phyloP scores from a whole-genome alignment of 805 yeast genomes.

The Debaryomyces maramus region DNA sequence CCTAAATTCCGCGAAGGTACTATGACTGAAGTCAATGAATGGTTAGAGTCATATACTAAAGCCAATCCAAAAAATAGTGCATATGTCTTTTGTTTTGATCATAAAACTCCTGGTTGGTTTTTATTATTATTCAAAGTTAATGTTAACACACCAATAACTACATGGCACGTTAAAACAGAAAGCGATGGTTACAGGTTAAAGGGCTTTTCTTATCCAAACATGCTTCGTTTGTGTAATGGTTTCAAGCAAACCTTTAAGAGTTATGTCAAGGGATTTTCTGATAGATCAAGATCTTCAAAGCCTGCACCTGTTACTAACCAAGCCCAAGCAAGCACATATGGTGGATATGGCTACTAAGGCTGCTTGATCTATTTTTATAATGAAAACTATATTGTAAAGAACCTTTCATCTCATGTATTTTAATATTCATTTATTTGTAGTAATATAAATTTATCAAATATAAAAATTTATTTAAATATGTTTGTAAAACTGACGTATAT shows the following conservation, averaged over 20 bases:
- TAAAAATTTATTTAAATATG: neutral
- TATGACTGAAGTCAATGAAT: slow-evolving; percentile 74
- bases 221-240: slow-evolving; percentile 87
- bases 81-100: slow-evolving; percentile 88
- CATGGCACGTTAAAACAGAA: slow-evolving; percentile 90
- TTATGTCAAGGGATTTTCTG: slow-evolving; percentile 23
- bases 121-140: slow-evolving; percentile 81
- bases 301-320: slow-evolving; percentile 17
- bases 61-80: slow-evolving; percentile 90
- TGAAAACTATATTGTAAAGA: neutral
- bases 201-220: slow-evolving; percentile 84
- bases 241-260: slow-evolving; percentile 68
- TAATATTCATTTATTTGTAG: slow-evolving; percentile 4
- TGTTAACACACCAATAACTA: slow-evolving; percentile 62
- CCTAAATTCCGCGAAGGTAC: slow-evolving; percentile 89
- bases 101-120: slow-evolving; percentile 93
- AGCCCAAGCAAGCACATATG: slow-evolving; percentile 16
- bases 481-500: neutral
- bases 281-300: slow-evolving; percentile 14
- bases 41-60: slow-evolving; percentile 84
- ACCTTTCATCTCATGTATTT: slow-evolving; percentile 3
- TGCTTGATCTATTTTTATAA: neutral
- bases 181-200: slow-evolving; percentile 82
- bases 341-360: slow-evolving; percentile 24
- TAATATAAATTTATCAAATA: neutral